Conservation (phyloP, 129 eudicot species). For the Artemisia annua region DNA sequence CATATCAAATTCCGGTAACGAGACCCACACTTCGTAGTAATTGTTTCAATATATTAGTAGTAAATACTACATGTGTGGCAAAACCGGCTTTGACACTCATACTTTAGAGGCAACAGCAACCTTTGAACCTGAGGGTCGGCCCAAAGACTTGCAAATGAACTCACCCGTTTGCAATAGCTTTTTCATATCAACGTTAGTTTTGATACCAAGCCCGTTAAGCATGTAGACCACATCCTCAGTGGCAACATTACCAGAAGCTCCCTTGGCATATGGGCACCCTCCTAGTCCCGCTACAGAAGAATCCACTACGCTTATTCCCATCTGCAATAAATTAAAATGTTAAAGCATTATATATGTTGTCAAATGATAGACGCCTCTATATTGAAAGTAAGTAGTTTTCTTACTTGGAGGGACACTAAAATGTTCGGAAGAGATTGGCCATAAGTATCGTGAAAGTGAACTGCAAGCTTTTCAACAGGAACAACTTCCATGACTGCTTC, state of each 20-base stretch:
- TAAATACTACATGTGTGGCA: background rate
- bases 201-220: conserved; percentile 87
- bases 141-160: conserved; percentile 68
- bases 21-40: background rate
- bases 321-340: conserved; percentile 39
- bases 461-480: conserved; percentile 90
- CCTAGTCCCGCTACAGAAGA: conserved; percentile 91
- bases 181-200: conserved; percentile 65
- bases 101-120: conserved; percentile 77
- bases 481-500: conserved; percentile 91
- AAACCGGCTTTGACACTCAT: conserved; percentile 18
- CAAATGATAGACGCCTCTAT: background rate
- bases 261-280: conserved; percentile 97
- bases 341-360: background rate
- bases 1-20: conserved; percentile 9
- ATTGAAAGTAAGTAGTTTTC: conserved; percentile 30
- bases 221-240: conserved; percentile 97
- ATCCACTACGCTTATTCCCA: conserved; percentile 93
- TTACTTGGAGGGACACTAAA: conserved; percentile 87
- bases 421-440: conserved; percentile 97
- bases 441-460: conserved; percentile 97
- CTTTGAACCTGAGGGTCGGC: conserved; percentile 77
- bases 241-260: conserved; percentile 97
- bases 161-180: conserved; percentile 84
- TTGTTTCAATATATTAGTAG: background rate